A percentile compares a stretch with the other conserved stretches of the same genome.
Evolutionary conservation across 2,329 filamentous ascomycete genomes (phyloP).

Genomic region (Pseudogymnoascus sp.): DNA sequence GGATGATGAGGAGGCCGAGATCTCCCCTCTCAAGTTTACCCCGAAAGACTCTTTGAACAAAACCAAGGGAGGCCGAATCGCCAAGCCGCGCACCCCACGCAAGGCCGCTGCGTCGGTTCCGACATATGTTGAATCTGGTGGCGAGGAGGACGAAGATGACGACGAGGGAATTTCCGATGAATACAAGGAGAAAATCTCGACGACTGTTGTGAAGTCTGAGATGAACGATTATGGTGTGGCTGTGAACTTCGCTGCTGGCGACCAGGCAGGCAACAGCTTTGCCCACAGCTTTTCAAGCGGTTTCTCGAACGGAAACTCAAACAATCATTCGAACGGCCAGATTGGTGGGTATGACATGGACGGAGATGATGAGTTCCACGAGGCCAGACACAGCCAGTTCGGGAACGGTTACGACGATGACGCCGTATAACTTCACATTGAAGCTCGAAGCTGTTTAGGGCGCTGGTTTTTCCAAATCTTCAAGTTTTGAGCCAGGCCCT

Average conservation of each 20-base stretch:
- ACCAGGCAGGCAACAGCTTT: background rate
- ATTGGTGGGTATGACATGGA: background rate
- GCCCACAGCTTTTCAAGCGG: background rate
- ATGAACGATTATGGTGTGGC: background rate
- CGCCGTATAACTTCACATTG: background rate
- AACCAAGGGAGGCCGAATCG: constrained; percentile 17
- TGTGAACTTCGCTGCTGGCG: background rate
- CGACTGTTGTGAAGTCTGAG: background rate
- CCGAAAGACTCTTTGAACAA: constrained; percentile 20
- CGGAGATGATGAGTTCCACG: background rate
- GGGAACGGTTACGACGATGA: background rate
- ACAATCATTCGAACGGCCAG: background rate
- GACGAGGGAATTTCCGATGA: background rate
- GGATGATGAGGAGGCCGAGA: constrained; percentile 12
- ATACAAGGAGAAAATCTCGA: background rate
- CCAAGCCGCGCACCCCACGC: constrained; percentile 12
- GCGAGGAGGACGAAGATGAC: constrained; percentile 12
- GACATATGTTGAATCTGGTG: constrained; percentile 9
- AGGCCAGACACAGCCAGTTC: background rate
- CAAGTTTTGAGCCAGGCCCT: too few relatives aligned
- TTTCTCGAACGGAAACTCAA: background rate
- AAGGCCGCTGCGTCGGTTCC: background rate
- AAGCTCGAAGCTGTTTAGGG: background rate
- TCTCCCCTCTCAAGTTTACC: constrained; percentile 15
- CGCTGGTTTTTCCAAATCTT: background rate